Evolutionary conservation across 2,329 filamentous ascomycete genomes (phyloP), one percentile per base, ranked within the genome.

Genomic region (Madurella mycetomatis): DNA sequence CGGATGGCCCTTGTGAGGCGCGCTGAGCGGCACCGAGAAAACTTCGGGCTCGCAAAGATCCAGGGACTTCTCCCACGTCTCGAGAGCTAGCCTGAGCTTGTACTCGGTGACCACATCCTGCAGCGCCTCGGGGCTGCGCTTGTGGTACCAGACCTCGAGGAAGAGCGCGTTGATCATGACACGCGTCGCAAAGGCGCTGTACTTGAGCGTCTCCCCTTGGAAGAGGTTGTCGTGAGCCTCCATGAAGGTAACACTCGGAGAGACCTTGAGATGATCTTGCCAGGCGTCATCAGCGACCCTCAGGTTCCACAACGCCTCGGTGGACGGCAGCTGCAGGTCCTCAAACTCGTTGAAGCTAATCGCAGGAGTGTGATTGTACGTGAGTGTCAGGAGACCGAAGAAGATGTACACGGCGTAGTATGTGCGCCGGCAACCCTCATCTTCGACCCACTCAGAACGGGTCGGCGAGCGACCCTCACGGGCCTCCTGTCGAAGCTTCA

Each of bases 391-490:
- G 66, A 97, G 81, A 53, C 94, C 94, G 67, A 97, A 97, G 82
- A 97, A 97, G 72, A 97, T 96, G 76, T 97, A 99, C 56, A 97
- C 94, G 1, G 94, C 92, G 66, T 95, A 99, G 75, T 97, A 99
- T 1, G 94, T 97, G 57, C 94, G 89, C 56, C 92, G 85, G 71
- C 94, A 96, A 48, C 92, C 91, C 73, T 99, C 94, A 67, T 99
- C 94, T 66, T 95, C 91, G 43, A 97, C 86, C 94, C 94, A 99
- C 68, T 97, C 90, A 15, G 87, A 82, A 54, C 92, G 89, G 40
- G 82, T 90, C 1, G 92, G 90, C 57, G 82, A 80, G 30, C 83
- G 78, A 43, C 83, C 86, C 64, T 90, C 87, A 53, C 94, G 90
- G 58, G 88, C 90, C 67, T 97, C 92, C 52, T 89, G 88, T 16